Conservation (phyloP, 768 basidiomycete species). For the Daedalea quercina region DNA sequence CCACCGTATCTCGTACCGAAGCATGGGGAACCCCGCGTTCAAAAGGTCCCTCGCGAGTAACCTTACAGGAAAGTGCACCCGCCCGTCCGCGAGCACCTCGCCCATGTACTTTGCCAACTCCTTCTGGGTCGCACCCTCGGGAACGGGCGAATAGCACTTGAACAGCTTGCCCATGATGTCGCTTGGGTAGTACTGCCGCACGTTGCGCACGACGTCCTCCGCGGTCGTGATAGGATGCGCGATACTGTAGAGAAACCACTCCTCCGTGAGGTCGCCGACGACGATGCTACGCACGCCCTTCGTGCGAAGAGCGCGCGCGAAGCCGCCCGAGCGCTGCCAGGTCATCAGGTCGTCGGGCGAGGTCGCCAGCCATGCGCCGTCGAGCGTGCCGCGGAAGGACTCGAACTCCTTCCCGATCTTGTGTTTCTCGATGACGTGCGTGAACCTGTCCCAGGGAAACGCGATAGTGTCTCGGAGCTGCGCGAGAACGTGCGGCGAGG, state of each 20-base stretch:
- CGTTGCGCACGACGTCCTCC: constrained; percentile 47
- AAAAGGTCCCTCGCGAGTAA: constrained; percentile 56
- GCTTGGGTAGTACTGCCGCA: constrained; percentile 53
- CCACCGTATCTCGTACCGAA: constrained; percentile 68
- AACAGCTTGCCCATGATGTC: constrained; percentile 41
- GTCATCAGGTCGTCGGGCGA: constrained; percentile 55
- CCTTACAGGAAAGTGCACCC: constrained; percentile 63
- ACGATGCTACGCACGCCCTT: constrained; percentile 59
- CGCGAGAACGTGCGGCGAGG: constrained; percentile 39
- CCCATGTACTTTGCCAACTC: constrained; percentile 46
- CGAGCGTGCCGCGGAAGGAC: constrained; percentile 64
- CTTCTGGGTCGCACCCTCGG: constrained; percentile 33
- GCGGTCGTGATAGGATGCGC: constrained; percentile 48
- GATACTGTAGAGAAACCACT: constrained; percentile 75
- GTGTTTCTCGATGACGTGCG: constrained; percentile 52
- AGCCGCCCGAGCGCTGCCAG: constrained; percentile 57
- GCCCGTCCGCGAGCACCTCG: constrained; percentile 50
- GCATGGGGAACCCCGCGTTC: constrained; percentile 49
- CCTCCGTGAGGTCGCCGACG: constrained; percentile 62
- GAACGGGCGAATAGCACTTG: constrained; percentile 34
- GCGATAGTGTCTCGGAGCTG: constrained; percentile 42
- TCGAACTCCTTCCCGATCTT: constrained; percentile 43
- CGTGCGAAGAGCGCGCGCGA: constrained; percentile 47
- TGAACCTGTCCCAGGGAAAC: constrained; percentile 44
- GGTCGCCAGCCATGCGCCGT: constrained; percentile 49